Evolutionary conservation across 139 green algal genomes (phyloP).

Genomic region (Picochlorum sp.): DNA sequence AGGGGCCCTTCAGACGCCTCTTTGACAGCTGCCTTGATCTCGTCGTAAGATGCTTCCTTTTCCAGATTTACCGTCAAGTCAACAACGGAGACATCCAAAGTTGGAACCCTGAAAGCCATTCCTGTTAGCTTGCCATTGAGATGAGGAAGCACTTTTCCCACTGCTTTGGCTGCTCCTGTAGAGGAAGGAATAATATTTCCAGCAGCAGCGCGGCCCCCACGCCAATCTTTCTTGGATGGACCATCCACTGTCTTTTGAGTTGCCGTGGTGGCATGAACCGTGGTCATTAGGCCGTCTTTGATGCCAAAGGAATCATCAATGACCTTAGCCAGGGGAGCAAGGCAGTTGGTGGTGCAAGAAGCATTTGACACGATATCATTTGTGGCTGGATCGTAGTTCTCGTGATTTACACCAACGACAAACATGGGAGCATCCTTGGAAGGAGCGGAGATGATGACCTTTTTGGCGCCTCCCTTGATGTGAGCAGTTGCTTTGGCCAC

Average conservation of each 20-base stretch:
- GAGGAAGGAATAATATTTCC: constrained; percentile 97
- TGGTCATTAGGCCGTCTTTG: constrained; percentile 37
- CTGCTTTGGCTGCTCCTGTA: constrained; percentile 93
- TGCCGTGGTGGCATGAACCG: constrained; percentile 89
- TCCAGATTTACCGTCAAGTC: constrained; percentile 84
- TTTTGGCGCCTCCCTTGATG: constrained; percentile 81
- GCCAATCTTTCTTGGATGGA: constrained; percentile 94
- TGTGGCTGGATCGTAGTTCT: constrained; percentile 61
- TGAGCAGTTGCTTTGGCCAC: constrained; percentile 66
- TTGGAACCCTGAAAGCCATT: constrained; percentile 97
- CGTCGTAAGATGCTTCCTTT: constrained; percentile 83
- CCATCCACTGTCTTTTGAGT: constrained; percentile 97
- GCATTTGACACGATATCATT: constrained; percentile 85
- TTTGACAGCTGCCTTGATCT: constrained; percentile 84
- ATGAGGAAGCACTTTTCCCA: constrained; percentile 80
- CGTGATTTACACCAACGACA: constrained; percentile 89
- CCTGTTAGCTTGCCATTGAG: constrained; percentile 97
- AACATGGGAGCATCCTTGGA: constrained; percentile 88
- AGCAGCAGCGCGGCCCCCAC: constrained; percentile 75
- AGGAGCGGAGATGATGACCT: constrained; percentile 91
- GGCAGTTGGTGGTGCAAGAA: constrained; percentile 95
- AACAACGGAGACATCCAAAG: constrained; percentile 90
- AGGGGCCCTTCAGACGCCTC: constrained; percentile 54
- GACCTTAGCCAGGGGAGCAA: constrained; percentile 90
- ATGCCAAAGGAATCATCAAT: constrained; percentile 79